phyloP scores from a whole-genome alignment of 78 protist species.

The Pigoraptor vietnamica region DNA sequence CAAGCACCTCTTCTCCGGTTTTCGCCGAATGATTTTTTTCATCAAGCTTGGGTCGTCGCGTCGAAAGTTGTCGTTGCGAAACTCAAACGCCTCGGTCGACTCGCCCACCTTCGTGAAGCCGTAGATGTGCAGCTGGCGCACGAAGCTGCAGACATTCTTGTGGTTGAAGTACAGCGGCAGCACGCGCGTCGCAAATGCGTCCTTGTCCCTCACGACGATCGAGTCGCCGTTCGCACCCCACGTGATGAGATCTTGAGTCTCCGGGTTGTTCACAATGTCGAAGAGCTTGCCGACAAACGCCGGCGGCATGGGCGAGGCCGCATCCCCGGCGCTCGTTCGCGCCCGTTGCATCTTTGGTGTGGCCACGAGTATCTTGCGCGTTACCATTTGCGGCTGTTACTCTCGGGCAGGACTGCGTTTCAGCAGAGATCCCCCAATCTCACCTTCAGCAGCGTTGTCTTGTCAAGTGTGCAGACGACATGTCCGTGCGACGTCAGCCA shows the following conservation, averaged over 20 bases:
- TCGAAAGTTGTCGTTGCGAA: background rate
- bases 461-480: too few species aligned
- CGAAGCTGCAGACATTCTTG: conserved; percentile 38
- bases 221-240: background rate
- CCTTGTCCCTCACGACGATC: background rate
- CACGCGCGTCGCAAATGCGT: conserved; percentile 7
- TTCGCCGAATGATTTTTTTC: background rate
- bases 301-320: background rate
- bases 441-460: too few species aligned
- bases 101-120: background rate
- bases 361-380: background rate
- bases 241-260: background rate
- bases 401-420: background rate
- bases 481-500: too few species aligned
- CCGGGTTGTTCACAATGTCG: background rate
- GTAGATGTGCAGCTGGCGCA: conserved; percentile 32
- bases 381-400: background rate
- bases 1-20: background rate
- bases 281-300: background rate
- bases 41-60: background rate
- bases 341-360: background rate
- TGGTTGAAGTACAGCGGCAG: conserved; percentile 49
- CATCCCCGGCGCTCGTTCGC: background rate
- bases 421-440: too few species aligned
- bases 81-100: background rate